Base-by-base conservation (phyloP, 1,284 basidiomycete genomes). In the Tylopilus sp. region DNA sequence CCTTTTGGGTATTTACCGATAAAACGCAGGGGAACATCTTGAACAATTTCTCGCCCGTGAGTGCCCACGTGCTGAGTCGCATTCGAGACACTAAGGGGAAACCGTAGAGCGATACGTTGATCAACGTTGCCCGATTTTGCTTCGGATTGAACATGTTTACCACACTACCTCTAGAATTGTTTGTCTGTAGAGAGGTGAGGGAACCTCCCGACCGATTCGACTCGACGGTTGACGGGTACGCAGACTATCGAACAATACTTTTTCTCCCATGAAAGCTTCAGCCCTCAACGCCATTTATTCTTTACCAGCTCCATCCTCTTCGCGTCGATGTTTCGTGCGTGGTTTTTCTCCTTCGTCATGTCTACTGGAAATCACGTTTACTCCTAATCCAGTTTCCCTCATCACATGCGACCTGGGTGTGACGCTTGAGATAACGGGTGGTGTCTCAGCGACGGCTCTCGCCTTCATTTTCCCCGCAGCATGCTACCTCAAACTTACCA, bases 71-170 rank as follows among this genome's bases (percentile, higher is more conserved):
- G 18, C 29, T 21, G 13, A 16, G n/a, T 19, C 16, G n/a, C 26
- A 41, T 44, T 23, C 16, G 23, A 28, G 41, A 45, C 19, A 9
- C 55, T 67, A 15, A 60, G 12, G 12, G 35, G 28, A 56, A 3
- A n/a, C 29, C 8, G 7, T 57, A 89, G 86, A 75, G 79, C 58
- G 90, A 95, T 65, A 81, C 84, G 23, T 61, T 96, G 49, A 94
- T 96, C 70, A 96, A 98, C 65, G 77, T 98, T 46, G 96, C 96
- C 6, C 81, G 95, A 19, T 92, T 97, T 60, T 93, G 90, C 61
- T 98, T 99, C 62, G 96, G 96, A 5, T 70, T 96, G 53, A 99
- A 99, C 71, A 99, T 99, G 96, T 96, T 97, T 60, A 97, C 95
- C 1, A 99, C 96, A 0, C 79, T 95, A 16, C 93, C 93, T 0